These are phyloP conservation scores for Populus hybrid DNA, from an alignment of 441 rosid species.

Conservation along the genomic window DNA sequence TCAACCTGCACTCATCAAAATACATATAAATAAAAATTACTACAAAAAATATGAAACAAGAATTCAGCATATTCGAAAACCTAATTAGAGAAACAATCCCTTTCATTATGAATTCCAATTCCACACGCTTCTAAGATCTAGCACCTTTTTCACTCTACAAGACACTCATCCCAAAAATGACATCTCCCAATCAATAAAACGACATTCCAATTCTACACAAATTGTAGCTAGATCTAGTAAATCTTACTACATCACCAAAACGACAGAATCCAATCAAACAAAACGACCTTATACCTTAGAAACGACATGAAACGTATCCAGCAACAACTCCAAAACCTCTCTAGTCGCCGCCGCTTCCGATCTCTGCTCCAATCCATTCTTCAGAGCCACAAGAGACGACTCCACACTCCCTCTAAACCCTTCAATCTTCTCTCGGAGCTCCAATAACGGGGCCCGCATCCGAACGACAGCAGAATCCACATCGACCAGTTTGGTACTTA, in stretches of 20 bases:
- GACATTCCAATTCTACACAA: not conserved
- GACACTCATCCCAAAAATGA: not conserved
- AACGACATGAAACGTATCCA: constrained; percentile 87
- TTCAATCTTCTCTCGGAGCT: constrained; percentile 81
- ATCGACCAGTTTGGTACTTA: constrained; percentile 93
- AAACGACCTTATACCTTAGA: constrained; percentile 53
- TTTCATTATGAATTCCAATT: not conserved
- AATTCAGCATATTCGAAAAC: not conserved
- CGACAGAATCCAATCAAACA: not conserved
- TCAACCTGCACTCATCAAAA: constrained; percentile 62
- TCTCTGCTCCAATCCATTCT: constrained; percentile 80
- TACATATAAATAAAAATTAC: not conserved
- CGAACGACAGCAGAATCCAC: constrained; percentile 83
- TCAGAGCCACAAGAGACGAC: constrained; percentile 56
- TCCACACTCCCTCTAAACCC: constrained; percentile 68
- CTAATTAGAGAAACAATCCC: not conserved
- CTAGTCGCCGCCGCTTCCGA: constrained; percentile 87
- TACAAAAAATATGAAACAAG: not conserved
- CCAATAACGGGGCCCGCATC: constrained; percentile 90
- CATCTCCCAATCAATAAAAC: not conserved
- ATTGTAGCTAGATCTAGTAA: not conserved
- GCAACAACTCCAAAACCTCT: constrained; percentile 77
- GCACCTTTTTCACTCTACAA: not conserved
- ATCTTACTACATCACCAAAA: not conserved
- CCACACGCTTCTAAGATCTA: not conserved